Evolutionary conservation across 345 rosid genomes (phyloP), one percentile per base, ranked within the genome.

Genomic region (Corchorus capsularis): DNA sequence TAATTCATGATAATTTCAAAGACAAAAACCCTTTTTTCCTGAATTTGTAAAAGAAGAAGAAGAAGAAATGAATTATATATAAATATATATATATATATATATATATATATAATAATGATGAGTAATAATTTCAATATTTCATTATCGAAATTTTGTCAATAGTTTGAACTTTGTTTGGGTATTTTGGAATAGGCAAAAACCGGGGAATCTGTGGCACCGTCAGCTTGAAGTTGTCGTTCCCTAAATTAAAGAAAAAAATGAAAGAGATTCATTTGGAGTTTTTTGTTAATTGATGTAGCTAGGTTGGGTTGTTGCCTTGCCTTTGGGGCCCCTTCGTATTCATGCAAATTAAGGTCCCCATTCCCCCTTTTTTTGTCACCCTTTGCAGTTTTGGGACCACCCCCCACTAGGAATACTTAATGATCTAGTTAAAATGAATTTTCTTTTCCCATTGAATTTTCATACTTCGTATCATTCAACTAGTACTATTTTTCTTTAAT

Each of bases 221-320:
- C 35, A 0, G 35, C 62, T 20, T 34, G 35, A 57, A 22, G 62
- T 57, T 57, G 62, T 56, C 61, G 61, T 20, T 57, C 5, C 5
- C 20, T 27, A 27, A 20, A 19, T 20, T 39, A 39, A 39, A 39
- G 6, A 39, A 39, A 4, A 22, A 57, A 57, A 20, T 19, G 62
- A 57, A 22, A 57, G 62, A 57, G 62, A 57, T 20, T 57, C 35
- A 57, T 57, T 57, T 57, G 62, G 35, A 57, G 62, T 57, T 57
- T 57, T 57, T 9, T 22, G 62, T 57, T 57, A 34, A 57, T 57
- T 57, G 62, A 22, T 22, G 15, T 8, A 43, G 5, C 8, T 4
- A 43, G 5, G 46, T 27, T 43, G 59, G 62, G 14, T 57, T 57
- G 62, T 57, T 57, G 35, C 14, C 14, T 22, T 20, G 13, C 14